Evolutionary conservation across 2,329 filamentous ascomycete species (phyloP).

Genomic region (Fusarium sp.): DNA sequence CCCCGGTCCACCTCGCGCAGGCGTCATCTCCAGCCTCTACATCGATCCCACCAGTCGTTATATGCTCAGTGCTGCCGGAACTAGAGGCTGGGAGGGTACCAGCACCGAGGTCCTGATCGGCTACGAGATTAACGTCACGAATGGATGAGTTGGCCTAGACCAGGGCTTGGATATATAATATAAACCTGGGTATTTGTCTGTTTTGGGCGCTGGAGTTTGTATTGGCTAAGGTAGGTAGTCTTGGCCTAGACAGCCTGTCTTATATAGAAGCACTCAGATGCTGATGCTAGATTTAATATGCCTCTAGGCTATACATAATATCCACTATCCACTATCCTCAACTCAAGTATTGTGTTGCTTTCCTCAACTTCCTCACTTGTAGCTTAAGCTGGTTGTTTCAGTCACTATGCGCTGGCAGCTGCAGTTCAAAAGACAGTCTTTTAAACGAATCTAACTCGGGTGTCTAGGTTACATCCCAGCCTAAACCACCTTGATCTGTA

Average conservation of each 20-base stretch:
- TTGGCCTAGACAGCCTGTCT: not conserved
- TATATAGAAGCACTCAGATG: conserved; percentile 1
- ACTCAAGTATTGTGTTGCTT: not conserved
- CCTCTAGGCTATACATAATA: not conserved
- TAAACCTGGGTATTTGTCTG: not conserved
- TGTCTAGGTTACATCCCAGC: no score
- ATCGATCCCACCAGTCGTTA: conserved; percentile 89
- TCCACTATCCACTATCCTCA: not conserved
- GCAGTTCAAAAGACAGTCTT: conserved; percentile 1
- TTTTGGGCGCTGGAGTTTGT: conserved; percentile 8
- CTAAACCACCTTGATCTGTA: no score
- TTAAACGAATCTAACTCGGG: conserved; percentile 2
- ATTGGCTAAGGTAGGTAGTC: not conserved
- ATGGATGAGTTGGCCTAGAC: conserved; percentile 11
- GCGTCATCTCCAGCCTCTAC: conserved; percentile 87
- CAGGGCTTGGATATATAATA: not conserved
- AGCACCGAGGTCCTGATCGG: conserved; percentile 91
- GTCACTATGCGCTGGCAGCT: not conserved
- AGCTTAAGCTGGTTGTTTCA: not conserved
- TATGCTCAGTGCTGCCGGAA: conserved; percentile 92
- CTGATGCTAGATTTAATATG: not conserved
- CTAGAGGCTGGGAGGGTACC: conserved; percentile 92
- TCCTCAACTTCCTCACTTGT: not conserved
- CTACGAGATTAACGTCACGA: conserved; percentile 78
- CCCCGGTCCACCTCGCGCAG: conserved; percentile 83